These are phyloP conservation scores for Ehretia macrophylla DNA, from an alignment of 257 asterid species.

Conservation along the genomic window DNA sequence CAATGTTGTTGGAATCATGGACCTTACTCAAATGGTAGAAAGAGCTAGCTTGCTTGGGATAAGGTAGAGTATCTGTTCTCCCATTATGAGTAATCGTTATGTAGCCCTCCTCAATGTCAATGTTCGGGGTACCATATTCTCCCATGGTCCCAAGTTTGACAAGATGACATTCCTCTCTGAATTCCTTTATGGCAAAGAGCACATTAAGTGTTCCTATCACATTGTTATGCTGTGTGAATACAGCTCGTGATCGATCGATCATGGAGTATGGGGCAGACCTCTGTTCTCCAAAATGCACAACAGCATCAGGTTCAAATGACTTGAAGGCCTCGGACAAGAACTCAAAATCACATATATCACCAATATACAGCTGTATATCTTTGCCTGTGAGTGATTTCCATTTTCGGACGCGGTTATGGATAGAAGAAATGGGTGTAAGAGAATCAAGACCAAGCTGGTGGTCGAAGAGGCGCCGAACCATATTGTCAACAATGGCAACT, in stretches of 20 bases:
- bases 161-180: slow-evolving; percentile 81
- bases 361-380: slow-evolving; percentile 64
- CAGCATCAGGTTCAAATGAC: slow-evolving; percentile 78
- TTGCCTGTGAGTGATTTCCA: slow-evolving; percentile 83
- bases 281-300: slow-evolving; percentile 97
- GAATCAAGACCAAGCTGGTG: slow-evolving; percentile 92
- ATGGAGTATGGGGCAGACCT: slow-evolving; percentile 96
- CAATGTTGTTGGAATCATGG: slow-evolving; percentile 91
- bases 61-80: slow-evolving; percentile 87
- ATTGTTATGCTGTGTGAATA: slow-evolving; percentile 81
- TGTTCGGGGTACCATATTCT: slow-evolving; percentile 96
- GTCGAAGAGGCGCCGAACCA: slow-evolving; percentile 82
- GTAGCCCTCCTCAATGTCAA: slow-evolving; percentile 92
- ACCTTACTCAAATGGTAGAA: slow-evolving; percentile 94
- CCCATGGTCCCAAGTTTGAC: slow-evolving; percentile 99
- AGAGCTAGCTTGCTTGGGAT: slow-evolving; percentile 93
- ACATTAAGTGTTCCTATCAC: slow-evolving; percentile 91
- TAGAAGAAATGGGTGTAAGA: slow-evolving; percentile 83
- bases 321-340: slow-evolving; percentile 70
- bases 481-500: slow-evolving; percentile 83
- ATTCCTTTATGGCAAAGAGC: slow-evolving; percentile 87
- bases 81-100: slow-evolving; percentile 86
- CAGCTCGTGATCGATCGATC: slow-evolving; percentile 92
- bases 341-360: slow-evolving; percentile 91
- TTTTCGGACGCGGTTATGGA: slow-evolving; percentile 71